phyloP scores from a whole-genome alignment of 441 rosid genomes.

The Brassica balearica region DNA sequence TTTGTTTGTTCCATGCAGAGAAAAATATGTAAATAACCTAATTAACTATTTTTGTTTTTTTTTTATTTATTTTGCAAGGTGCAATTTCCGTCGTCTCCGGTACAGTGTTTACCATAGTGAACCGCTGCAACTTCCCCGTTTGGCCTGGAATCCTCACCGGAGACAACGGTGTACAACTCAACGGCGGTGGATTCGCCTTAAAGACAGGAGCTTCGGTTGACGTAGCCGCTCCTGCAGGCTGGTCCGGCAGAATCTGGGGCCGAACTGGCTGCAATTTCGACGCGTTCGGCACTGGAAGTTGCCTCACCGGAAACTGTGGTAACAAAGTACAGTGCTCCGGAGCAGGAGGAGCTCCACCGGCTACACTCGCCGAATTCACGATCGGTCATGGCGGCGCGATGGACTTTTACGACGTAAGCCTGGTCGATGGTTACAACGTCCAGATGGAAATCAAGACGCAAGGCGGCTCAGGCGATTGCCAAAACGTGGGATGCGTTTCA shows the following conservation, averaged over 20 bases:
- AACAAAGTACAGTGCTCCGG: slow-evolving; percentile 42
- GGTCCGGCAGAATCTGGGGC: slow-evolving; percentile 50
- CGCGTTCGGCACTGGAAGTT: slow-evolving; percentile 38
- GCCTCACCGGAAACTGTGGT: slow-evolving; percentile 50
- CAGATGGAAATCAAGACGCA: slow-evolving; percentile 32
- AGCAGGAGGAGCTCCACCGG: slow-evolving; percentile 47
- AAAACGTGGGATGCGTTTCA: slow-evolving; percentile 24
- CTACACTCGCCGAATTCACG: slow-evolving; percentile 48
- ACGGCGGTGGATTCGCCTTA: slow-evolving; percentile 39
- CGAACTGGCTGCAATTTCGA: slow-evolving; percentile 45
- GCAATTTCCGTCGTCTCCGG: slow-evolving; percentile 25
- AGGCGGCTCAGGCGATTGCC: slow-evolving; percentile 38
- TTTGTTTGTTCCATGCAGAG: not conserved
- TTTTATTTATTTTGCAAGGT: slow-evolving; percentile 14
- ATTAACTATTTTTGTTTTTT: not conserved
- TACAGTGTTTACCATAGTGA: slow-evolving; percentile 32
- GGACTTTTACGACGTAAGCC: slow-evolving; percentile 50
- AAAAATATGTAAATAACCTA: not conserved
- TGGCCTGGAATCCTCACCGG: slow-evolving; percentile 49
- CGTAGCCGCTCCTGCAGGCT: slow-evolving; percentile 25
- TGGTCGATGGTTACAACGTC: slow-evolving; percentile 52
- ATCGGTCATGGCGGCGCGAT: slow-evolving; percentile 12
- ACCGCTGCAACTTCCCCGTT: slow-evolving; percentile 39
- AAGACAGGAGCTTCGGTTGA: slow-evolving; percentile 8
- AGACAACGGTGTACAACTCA: slow-evolving; percentile 5